Evolutionary conservation across 306 rosid genomes (phyloP).

Genomic region (Prunus armeniaca): DNA sequence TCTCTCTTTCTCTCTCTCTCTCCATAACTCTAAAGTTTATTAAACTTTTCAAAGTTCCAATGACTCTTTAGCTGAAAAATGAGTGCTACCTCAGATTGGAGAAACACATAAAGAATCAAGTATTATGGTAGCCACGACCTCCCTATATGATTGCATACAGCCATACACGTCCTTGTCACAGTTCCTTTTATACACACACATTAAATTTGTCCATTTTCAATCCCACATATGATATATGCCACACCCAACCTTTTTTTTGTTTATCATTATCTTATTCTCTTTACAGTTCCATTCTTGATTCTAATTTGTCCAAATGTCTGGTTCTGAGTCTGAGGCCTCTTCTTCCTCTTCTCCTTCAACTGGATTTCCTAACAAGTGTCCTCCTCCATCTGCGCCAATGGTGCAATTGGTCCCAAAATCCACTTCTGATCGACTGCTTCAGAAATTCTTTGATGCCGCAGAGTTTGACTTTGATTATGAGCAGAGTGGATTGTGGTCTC

Average conservation of each 20-base stretch:
- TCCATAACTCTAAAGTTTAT: neutral
- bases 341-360: slow-evolving; percentile 1
- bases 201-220: neutral
- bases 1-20: no score
- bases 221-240: neutral
- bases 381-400: slow-evolving; percentile 9
- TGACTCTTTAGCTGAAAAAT: neutral
- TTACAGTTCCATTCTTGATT: slow-evolving; percentile 21
- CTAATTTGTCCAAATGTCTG: slow-evolving; percentile 34
- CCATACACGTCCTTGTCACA: slow-evolving; percentile 65
- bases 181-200: slow-evolving; percentile 14
- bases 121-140: slow-evolving; percentile 52
- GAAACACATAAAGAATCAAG: slow-evolving; percentile 24
- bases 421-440: slow-evolving; percentile 56
- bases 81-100: slow-evolving; percentile 1
- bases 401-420: slow-evolving; percentile 54
- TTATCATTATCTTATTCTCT: slow-evolving; percentile 7
- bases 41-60: slow-evolving; percentile 11
- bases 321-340: slow-evolving; percentile 21
- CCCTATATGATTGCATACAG: slow-evolving; percentile 50
- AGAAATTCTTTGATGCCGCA: slow-evolving; percentile 62
- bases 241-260: neutral
- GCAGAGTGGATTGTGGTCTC: slow-evolving; percentile 88
- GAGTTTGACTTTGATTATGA: slow-evolving; percentile 65
- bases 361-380: neutral